A percentile compares a stretch with the other conserved stretches of the same genome.
These are phyloP conservation scores for Boletus huronensis DNA, from an alignment of 768 basidiomycete species.

Conservation along the genomic window DNA sequence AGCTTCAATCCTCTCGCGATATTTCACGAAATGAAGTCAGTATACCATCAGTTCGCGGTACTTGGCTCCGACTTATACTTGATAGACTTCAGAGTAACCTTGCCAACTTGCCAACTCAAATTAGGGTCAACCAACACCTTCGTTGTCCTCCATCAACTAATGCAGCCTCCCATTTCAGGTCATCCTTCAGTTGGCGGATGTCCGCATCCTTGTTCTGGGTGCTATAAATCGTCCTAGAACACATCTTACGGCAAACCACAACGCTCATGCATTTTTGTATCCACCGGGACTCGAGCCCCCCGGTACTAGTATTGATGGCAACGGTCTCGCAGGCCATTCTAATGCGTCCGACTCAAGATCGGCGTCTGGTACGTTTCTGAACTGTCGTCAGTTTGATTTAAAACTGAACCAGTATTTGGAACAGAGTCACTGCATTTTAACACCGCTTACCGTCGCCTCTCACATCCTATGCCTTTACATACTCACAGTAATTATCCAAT, in stretches of 20 bases:
- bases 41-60: not conserved
- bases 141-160: conserved; percentile 4
- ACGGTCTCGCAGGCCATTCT: not conserved
- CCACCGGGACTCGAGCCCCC: conserved; percentile 58
- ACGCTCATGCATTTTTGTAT: conserved; percentile 65
- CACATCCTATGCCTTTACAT: conserved; percentile 53
- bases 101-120: conserved; percentile 61
- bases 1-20: conserved; percentile 61
- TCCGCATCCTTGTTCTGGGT: conserved; percentile 70
- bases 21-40: conserved; percentile 78
- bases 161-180: conserved; percentile 39
- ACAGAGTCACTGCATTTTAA: conserved; percentile 3
- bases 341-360: conserved; percentile 6
- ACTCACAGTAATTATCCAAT: conserved; percentile 67
- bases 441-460: conserved; percentile 42
- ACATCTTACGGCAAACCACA: conserved; percentile 55
- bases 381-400: not conserved
- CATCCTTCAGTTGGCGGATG: conserved; percentile 65
- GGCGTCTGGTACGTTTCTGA: conserved; percentile 1
- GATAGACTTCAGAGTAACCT: conserved; percentile 64
- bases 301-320: conserved; percentile 1
- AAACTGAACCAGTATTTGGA: not conserved
- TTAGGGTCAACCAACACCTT: conserved; percentile 46
- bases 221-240: conserved; percentile 57
- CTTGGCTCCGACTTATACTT: conserved; percentile 3